Conservation (phyloP, 371 early-diverging fungal genomes). For the Polyrhizophydium stewartii region DNA sequence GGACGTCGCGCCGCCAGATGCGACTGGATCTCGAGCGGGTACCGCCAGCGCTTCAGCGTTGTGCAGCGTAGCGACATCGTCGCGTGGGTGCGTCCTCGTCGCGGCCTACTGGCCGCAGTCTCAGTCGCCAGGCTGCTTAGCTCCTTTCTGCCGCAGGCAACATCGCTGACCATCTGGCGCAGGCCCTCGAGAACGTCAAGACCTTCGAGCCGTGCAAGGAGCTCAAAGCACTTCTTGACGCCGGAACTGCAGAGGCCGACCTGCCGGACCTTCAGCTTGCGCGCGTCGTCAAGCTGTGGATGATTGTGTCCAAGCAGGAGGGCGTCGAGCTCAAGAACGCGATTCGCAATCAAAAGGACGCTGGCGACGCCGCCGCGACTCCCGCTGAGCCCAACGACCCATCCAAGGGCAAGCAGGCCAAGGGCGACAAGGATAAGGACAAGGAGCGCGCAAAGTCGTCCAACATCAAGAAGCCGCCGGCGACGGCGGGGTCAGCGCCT, state of each 20-base stretch:
- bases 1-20: no score
- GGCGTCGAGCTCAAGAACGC: constrained; percentile 33
- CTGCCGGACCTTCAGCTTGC: constrained; percentile 32
- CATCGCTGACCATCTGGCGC: no score
- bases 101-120: not conserved
- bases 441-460: constrained; percentile 24
- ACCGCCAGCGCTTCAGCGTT: constrained; percentile 27
- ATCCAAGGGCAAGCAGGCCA: constrained; percentile 4
- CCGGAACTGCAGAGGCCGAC: constrained; percentile 18
- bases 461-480: not conserved
- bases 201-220: constrained; percentile 36
- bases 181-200: constrained; percentile 34
- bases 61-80: constrained; percentile 25
- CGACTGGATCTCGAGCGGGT: constrained; percentile 28
- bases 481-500: not conserved
- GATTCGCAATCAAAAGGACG: constrained; percentile 13
- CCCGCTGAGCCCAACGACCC: no score
- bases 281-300: constrained; percentile 23
- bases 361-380: not conserved
- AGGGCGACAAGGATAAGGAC: constrained; percentile 17
- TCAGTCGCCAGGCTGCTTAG: not conserved
- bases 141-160: not conserved
- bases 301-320: constrained; percentile 32
- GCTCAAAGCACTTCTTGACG: constrained; percentile 31
- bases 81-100: constrained; percentile 28